Conservation (phyloP, 805 yeast species). For the Ogataea siamensis region DNA sequence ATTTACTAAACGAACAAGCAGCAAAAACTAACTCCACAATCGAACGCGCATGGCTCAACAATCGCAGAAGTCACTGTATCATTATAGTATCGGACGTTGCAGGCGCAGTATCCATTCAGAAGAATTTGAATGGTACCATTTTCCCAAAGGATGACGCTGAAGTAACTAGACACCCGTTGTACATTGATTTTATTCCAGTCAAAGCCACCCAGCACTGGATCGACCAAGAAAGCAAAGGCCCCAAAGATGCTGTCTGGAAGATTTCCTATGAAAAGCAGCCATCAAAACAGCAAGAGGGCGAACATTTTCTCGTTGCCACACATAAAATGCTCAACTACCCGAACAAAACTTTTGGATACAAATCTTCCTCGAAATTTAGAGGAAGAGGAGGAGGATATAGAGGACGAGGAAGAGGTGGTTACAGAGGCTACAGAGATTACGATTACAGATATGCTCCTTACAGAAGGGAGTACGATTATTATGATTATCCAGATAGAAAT, state of each 20-base stretch:
- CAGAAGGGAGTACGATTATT: constrained; percentile 8
- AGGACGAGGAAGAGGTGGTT: constrained; percentile 5
- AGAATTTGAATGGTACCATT: constrained; percentile 34
- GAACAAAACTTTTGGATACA: constrained; percentile 35
- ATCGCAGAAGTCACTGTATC: constrained; percentile 41
- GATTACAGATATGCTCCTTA: constrained; percentile 11
- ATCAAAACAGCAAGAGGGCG: constrained; percentile 31
- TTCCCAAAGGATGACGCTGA: constrained; percentile 30
- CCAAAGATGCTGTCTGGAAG: constrained; percentile 45
- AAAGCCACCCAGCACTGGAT: constrained; percentile 46
- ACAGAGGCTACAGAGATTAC: constrained; percentile 6
- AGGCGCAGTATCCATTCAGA: constrained; percentile 39
- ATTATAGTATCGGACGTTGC: constrained; percentile 40
- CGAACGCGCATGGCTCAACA: constrained; percentile 46
- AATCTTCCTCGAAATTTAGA: constrained; percentile 26
- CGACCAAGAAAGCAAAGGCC: constrained; percentile 44
- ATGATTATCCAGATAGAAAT: constrained; percentile 11
- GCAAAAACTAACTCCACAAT: constrained; percentile 27
- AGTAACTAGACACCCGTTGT: constrained; percentile 31
- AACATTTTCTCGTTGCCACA: constrained; percentile 29
- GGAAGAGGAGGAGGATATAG: constrained; percentile 11
- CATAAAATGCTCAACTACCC: constrained; percentile 36
- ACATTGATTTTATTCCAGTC: constrained; percentile 44
- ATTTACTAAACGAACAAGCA: constrained; percentile 34
- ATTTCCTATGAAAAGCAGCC: constrained; percentile 37